phyloP scores from a whole-genome alignment of 768 basidiomycete species.

The Suillus variegatus region DNA sequence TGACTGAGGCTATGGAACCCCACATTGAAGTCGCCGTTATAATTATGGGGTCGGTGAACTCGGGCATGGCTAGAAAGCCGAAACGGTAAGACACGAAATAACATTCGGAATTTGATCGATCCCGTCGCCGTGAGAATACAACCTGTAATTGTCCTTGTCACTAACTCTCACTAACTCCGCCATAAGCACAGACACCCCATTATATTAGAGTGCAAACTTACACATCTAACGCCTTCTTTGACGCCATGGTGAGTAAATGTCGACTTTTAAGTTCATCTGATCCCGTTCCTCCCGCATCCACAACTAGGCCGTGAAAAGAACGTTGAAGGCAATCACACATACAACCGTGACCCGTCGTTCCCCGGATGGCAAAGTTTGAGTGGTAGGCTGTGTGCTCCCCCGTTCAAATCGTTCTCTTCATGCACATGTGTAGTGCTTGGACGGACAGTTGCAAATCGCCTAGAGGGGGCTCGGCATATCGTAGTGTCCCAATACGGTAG shows the following conservation, averaged over 20 bases:
- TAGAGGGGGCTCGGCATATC: constrained; percentile 43
- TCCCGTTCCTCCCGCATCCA: constrained; percentile 63
- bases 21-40: constrained; percentile 49
- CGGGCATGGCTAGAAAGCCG: constrained; percentile 60
- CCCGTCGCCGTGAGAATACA: constrained; percentile 44
- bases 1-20: constrained; percentile 40
- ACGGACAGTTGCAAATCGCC: constrained; percentile 48
- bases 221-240: constrained; percentile 32
- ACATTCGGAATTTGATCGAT: constrained; percentile 62
- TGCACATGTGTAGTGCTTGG: constrained; percentile 49
- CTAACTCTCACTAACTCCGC: constrained; percentile 24
- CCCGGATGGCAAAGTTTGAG: constrained; percentile 63
- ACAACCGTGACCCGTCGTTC: constrained; percentile 44
- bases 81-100: constrained; percentile 63
- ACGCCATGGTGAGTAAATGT: constrained; percentile 60
- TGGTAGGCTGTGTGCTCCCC: constrained; percentile 44
- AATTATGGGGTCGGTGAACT: constrained; percentile 35
- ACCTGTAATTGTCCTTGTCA: constrained; percentile 31
- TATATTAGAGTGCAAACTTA: background rate
- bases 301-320: constrained; percentile 31
- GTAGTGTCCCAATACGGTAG: constrained; percentile 46
- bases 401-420: constrained; percentile 26
- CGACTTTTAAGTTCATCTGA: constrained; percentile 70
- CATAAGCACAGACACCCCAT: constrained; percentile 38
- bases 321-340: constrained; percentile 9